Conservation (phyloP, 345 rosid genomes). For the Trapa incisa region DNA sequence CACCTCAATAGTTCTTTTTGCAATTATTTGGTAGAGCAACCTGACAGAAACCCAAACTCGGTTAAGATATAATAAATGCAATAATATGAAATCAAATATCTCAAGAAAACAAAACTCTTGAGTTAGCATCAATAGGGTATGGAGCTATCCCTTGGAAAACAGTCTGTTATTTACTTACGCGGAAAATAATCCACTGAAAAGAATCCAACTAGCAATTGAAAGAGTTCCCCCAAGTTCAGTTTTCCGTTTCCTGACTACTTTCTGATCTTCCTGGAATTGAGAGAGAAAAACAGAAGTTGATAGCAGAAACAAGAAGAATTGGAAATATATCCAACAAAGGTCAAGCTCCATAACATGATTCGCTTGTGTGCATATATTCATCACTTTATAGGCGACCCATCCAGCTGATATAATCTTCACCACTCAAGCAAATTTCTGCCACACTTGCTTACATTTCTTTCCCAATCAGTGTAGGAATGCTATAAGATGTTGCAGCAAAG, state of each 20-base stretch:
- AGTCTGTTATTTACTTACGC: conserved; percentile 50
- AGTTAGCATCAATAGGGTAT: neutral
- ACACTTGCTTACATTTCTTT: neutral
- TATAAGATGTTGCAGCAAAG: neutral
- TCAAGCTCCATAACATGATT: neutral
- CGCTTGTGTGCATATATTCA: neutral
- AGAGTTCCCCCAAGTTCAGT: conserved; percentile 90
- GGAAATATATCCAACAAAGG: neutral
- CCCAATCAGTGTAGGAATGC: neutral
- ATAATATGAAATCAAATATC: neutral
- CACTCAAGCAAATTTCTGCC: neutral
- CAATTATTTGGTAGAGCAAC: conserved; percentile 82
- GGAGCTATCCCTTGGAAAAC: neutral
- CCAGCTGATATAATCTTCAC: neutral
- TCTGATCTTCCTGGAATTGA: conserved; percentile 60
- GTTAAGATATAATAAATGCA: conserved; percentile 11
- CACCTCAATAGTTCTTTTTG: conserved; percentile 73
- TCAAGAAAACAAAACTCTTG: neutral
- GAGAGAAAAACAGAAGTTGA: neutral
- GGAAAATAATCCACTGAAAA: conserved; percentile 77
- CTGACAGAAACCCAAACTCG: conserved; percentile 50
- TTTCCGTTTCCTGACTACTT: conserved; percentile 65
- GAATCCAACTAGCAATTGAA: conserved; percentile 91
- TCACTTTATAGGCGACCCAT: neutral
- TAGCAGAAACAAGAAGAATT: neutral